Evolutionary conservation across 139 green algal species (phyloP).

Genomic region (Chlamydomonas asymmetrica): DNA sequence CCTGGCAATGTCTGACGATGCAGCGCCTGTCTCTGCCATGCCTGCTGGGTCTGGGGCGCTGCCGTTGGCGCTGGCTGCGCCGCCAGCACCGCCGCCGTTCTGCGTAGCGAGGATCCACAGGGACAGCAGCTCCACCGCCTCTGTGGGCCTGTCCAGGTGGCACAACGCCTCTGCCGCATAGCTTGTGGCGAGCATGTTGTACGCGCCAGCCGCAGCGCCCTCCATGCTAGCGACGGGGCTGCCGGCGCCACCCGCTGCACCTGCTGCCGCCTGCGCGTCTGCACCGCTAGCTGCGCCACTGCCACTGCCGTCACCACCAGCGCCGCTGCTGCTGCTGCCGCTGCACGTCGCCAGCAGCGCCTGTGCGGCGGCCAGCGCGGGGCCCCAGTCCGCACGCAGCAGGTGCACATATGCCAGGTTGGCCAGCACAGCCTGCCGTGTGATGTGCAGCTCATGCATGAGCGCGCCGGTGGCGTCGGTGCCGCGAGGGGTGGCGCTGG

Average conservation of each 20-base stretch:
- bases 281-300: background rate
- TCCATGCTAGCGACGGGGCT: background rate
- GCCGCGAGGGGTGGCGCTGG: no score
- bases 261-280: background rate
- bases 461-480: conserved; percentile 23
- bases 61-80: background rate
- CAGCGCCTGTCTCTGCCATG: background rate
- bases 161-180: conserved; percentile 28
- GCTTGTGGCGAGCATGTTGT: background rate
- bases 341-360: conserved; percentile 1
- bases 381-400: conserved; percentile 19
- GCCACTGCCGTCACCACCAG: background rate
- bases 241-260: background rate
- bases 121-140: conserved; percentile 19
- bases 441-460: conserved; percentile 3
- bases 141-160: background rate
- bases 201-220: background rate
- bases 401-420: conserved; percentile 46
- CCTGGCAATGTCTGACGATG: background rate
- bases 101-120: conserved; percentile 17
- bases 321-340: background rate
- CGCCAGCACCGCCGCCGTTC: conserved; percentile 2
- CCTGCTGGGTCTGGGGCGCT: background rate
- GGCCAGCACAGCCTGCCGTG: conserved; percentile 37
- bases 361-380: conserved; percentile 29